phyloP scores from a whole-genome alignment of 2,329 filamentous ascomycete genomes.

The Chalaropsis thielavioides region DNA sequence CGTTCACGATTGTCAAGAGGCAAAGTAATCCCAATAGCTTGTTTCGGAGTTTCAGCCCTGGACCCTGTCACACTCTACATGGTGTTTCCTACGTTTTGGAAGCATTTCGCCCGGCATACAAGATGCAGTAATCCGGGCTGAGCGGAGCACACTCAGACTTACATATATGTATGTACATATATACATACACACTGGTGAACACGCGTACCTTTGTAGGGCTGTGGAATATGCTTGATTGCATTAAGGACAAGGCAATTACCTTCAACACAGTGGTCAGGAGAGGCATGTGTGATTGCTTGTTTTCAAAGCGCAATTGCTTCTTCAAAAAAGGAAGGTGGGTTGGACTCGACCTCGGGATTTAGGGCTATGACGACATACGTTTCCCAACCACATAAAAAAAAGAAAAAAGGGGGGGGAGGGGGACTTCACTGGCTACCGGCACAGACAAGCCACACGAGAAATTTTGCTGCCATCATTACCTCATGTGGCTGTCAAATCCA shows the following conservation, averaged over 20 bases:
- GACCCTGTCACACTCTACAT: background rate
- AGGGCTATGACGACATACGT: background rate
- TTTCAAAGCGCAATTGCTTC: background rate
- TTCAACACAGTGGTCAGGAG: background rate
- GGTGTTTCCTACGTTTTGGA: background rate
- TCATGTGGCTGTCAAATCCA: background rate
- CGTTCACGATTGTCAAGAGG: background rate
- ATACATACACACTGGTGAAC: no score
- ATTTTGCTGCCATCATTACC: conserved; percentile 1
- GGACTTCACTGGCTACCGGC: background rate
- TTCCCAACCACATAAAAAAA: background rate
- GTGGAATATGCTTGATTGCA: background rate
- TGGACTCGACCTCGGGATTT: background rate
- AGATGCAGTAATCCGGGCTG: background rate
- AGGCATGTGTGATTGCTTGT: background rate
- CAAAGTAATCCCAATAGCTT: background rate
- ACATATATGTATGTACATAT: no score
- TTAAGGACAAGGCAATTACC: background rate
- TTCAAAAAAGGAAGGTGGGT: background rate
- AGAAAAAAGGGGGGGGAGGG: background rate
- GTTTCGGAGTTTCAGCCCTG: conserved; percentile 4
- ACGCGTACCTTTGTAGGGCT: no score
- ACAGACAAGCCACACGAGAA: background rate
- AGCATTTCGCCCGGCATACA: background rate
- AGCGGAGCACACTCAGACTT: background rate